Evolutionary conservation across 345 rosid genomes (phyloP).

Genomic region (Aegle marmelos): DNA sequence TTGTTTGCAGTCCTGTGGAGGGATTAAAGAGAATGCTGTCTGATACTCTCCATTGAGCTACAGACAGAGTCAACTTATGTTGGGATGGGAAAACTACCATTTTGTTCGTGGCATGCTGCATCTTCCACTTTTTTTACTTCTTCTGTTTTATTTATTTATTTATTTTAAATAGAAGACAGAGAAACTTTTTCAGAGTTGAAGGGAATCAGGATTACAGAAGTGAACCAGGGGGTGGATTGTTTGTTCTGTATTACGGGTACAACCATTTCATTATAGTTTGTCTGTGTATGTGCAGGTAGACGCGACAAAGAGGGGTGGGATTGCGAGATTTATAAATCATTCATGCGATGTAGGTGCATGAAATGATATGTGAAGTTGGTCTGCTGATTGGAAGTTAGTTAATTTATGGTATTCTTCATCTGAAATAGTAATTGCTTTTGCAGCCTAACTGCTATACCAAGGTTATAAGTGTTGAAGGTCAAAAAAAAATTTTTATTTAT

Average conservation of each 20-base stretch:
- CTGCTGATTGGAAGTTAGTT: constrained; percentile 15
- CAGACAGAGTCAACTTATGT: background rate
- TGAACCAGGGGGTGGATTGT: background rate
- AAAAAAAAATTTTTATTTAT: constrained; percentile 91
- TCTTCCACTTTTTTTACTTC: background rate
- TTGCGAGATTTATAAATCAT: constrained; percentile 98
- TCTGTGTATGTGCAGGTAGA: constrained; percentile 57
- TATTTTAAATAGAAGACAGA: too few species aligned
- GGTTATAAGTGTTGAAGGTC: constrained; percentile 89
- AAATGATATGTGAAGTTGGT: constrained; percentile 5
- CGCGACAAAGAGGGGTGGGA: constrained; percentile 98
- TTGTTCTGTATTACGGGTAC: background rate
- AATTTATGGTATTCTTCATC: constrained; percentile 20
- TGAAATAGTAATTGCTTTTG: constrained; percentile 25
- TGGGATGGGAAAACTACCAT: background rate
- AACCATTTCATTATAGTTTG: constrained; percentile 7
- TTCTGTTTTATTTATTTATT: background rate
- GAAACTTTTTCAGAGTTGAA: too few species aligned
- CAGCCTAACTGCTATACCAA: constrained; percentile 99
- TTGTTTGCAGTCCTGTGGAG: background rate
- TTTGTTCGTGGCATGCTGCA: background rate
- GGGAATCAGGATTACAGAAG: too few species aligned
- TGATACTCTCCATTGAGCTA: background rate
- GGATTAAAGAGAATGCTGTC: background rate
- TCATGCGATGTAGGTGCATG: constrained; percentile 78